Evolutionary conservation across 2,329 filamentous ascomycete genomes (phyloP).

Genomic region (Penicillium sp.): DNA sequence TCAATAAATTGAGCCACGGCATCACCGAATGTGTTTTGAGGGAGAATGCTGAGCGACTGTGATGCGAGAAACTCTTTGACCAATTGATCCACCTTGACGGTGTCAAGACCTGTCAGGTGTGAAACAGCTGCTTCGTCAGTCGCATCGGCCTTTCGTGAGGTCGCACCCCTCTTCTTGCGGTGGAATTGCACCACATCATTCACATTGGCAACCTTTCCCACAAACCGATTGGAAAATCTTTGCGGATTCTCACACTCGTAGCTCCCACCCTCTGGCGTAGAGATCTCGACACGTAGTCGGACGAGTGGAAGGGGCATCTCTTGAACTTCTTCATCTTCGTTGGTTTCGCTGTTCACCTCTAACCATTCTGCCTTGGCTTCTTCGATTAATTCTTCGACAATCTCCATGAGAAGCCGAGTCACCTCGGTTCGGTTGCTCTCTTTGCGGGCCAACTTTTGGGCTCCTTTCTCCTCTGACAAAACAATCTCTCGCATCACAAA

Average conservation of each 20-base stretch:
- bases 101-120: conserved; percentile 64
- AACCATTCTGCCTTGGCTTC: conserved; percentile 81
- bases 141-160: conserved; percentile 52
- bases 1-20: conserved; percentile 90
- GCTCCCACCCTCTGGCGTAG: conserved; percentile 76
- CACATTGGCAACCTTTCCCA: conserved; percentile 85
- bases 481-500: conserved; percentile 85
- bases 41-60: conserved; percentile 88
- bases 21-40: conserved; percentile 88
- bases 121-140: conserved; percentile 64
- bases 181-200: conserved; percentile 94
- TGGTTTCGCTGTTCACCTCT: conserved; percentile 62
- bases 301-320: conserved; percentile 78
- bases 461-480: conserved; percentile 70
- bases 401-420: conserved; percentile 69
- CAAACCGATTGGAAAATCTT: conserved; percentile 89
- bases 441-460: conserved; percentile 74
- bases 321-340: conserved; percentile 53
- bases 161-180: conserved; percentile 70
- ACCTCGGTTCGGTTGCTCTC: conserved; percentile 81
- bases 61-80: conserved; percentile 84
- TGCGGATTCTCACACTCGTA: conserved; percentile 96
- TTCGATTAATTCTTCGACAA: conserved; percentile 84
- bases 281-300: conserved; percentile 86
- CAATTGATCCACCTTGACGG: conserved; percentile 81